Percentiles rank a stretch among this genome's conserved stretches.
Evolutionary conservation across 2,329 filamentous ascomycete species (phyloP).

Genomic region (Aureobasidium sp.): DNA sequence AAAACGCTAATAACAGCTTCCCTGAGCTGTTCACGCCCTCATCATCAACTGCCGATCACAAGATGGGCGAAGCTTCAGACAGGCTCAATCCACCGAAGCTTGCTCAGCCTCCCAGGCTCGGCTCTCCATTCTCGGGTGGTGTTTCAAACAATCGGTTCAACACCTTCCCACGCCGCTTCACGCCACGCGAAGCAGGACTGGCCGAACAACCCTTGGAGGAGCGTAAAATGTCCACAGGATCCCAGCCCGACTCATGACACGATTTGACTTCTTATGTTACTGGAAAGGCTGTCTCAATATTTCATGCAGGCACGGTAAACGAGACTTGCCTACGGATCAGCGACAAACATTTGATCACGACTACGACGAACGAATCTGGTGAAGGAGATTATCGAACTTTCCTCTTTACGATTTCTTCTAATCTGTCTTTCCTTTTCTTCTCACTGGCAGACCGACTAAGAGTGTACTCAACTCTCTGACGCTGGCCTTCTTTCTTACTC

Average conservation of each 20-base stretch:
- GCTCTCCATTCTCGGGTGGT: constrained; percentile 41
- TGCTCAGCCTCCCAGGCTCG: constrained; percentile 36
- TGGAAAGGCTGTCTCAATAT: neutral
- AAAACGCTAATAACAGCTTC: constrained; percentile 35
- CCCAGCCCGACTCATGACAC: neutral
- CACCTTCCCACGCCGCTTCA: constrained; percentile 41
- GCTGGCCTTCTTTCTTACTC: neutral
- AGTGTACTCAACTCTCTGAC: neutral
- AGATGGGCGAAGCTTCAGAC: constrained; percentile 23
- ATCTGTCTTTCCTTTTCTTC: neutral
- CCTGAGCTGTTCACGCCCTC: constrained; percentile 51
- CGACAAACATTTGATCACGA: neutral
- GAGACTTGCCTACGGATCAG: neutral
- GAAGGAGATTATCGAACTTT: constrained; percentile 4
- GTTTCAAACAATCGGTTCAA: constrained; percentile 32
- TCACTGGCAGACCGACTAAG: neutral
- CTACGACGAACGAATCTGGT: constrained; percentile 3
- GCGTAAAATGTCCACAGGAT: neutral
- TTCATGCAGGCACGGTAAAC: constrained; percentile 1
- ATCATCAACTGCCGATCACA: constrained; percentile 8
- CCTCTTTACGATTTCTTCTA: constrained; percentile 8
- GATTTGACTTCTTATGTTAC: neutral
- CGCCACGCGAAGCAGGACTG: constrained; percentile 26
- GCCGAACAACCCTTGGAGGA: constrained; percentile 10
- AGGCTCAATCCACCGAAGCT: neutral